Percentiles rank a stretch among this genome's conserved stretches.
phyloP scores from a whole-genome alignment of 1,284 basidiomycete species.

The Fomitopsis betulina region DNA sequence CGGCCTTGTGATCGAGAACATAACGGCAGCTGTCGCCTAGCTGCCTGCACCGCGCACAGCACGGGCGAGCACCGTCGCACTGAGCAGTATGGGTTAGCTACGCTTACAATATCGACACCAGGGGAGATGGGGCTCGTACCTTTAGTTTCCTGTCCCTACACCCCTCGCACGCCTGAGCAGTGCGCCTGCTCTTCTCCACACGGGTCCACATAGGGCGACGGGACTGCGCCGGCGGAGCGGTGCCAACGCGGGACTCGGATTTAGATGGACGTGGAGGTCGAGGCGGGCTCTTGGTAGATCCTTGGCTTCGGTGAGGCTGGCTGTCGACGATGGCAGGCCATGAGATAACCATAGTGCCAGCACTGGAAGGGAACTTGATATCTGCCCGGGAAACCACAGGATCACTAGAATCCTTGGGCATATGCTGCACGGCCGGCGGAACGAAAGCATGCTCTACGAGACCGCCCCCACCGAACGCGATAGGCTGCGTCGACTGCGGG shows the following conservation, averaged over 20 bases:
- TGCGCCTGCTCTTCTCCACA: slow-evolving; percentile 1
- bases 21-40: slow-evolving; percentile 13
- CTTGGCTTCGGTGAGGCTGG: background rate
- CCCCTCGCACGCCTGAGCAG: slow-evolving; percentile 17
- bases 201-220: background rate
- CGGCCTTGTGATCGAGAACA: slow-evolving; percentile 16
- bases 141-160: slow-evolving; percentile 18
- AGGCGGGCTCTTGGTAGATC: too few relatives aligned
- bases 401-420: background rate
- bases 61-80: slow-evolving; percentile 16
- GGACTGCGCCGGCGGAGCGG: background rate
- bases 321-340: background rate
- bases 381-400: background rate
- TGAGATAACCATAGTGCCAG: background rate
- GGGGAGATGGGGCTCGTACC: slow-evolving; percentile 7
- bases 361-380: background rate
- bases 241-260: background rate
- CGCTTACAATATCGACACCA: background rate
- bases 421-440: background rate
- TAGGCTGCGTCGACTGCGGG: background rate
- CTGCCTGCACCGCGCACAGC: slow-evolving; percentile 13
- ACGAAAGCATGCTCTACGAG: background rate
- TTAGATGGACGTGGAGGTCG: background rate
- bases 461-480: background rate
- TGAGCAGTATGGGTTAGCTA: background rate